Evolutionary conservation across 148 eudicot genomes (phyloP), one percentile per base, ranked within the genome.

Genomic region (Amaranthus hypochondriacus): DNA sequence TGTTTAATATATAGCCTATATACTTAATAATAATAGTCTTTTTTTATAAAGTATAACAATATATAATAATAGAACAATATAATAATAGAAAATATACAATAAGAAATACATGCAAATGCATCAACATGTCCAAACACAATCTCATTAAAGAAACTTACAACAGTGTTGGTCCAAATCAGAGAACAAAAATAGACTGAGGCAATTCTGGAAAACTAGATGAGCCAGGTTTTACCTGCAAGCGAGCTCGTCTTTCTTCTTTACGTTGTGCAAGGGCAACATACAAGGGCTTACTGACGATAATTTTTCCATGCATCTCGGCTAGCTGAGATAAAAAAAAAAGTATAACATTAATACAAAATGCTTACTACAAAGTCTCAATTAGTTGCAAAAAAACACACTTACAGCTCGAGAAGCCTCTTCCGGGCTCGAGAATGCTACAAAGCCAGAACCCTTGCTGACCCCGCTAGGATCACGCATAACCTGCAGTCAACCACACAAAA

Each of bases 241-340:
- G 87, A 43, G 96, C 96, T 68, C 89, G 84, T 73, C 96, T 84
- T 74, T 92, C 97, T 76, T 92, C 97, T 74, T 90, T 92, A 13
- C 96, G 81, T 74, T 92, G 96, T 39, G 95, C 95, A 80, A 88
- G 88, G 43, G 97, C 97, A 78, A 92, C 97, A 69, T 92, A 92
- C 58, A 92, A 82, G 14, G 97, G 97, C 77, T 92, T 92, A 87
- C 89, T 89, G 48, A 84, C 81, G 55, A 88, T 75, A 82, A 92
- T 88, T 81, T 89, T 89, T 2, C 97, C 95, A 71, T 92, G 89
- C 97, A 92, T 89, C 83, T 92, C 95, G 14, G 86, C 73, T 76
- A 92, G 95, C 95, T 92, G 85, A 2, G 62, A 47, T 4, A 1
- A 14, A 57, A 64, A 44, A 42, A n/a, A 55, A 49, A 14, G 15